Conservation (phyloP, 2,329 filamentous ascomycete genomes). For the Harringtonia aguacate region DNA sequence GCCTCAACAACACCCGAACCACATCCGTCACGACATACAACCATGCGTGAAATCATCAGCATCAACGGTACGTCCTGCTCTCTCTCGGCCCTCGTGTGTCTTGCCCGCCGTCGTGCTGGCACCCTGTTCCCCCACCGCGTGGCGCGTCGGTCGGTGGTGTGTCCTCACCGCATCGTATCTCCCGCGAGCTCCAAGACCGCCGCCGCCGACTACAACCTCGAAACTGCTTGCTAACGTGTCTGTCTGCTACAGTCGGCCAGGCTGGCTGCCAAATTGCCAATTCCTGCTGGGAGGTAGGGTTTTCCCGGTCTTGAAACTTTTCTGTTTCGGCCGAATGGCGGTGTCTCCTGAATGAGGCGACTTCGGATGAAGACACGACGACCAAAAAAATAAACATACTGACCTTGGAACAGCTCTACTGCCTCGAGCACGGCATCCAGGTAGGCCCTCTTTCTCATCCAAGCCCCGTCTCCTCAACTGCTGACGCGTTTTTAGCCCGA, state of each 20-base stretch:
- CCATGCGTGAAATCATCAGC: conserved; percentile 98
- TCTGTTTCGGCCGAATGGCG: too few species aligned
- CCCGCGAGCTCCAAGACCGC: background rate
- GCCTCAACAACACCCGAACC: background rate
- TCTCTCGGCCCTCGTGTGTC: background rate
- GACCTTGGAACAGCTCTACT: conserved; percentile 70
- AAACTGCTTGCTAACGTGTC: conserved; percentile 36
- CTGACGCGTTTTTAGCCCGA: conserved; percentile 60
- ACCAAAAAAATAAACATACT: background rate
- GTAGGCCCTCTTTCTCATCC: conserved; percentile 39
- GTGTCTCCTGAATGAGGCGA: background rate
- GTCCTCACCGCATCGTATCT: conserved; percentile 13
- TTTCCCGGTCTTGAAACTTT: too few species aligned
- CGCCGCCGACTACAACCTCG: background rate
- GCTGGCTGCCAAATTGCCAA: conserved; percentile 99
- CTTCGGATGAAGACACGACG: background rate
- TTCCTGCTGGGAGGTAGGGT: conserved; percentile 98
- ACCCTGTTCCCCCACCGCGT: conserved; percentile 5
- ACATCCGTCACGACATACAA: conserved; percentile 27
- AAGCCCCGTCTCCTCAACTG: background rate
- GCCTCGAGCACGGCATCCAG: conserved; percentile 99
- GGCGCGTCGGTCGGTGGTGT: conserved; percentile 11
- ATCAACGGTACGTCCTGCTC: conserved; percentile 69
- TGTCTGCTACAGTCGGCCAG: conserved; percentile 74
- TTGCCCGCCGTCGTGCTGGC: background rate